Evolutionary conservation across 495 filamentous ascomycete species (phyloP).

Genomic region (Penicillium soppii): DNA sequence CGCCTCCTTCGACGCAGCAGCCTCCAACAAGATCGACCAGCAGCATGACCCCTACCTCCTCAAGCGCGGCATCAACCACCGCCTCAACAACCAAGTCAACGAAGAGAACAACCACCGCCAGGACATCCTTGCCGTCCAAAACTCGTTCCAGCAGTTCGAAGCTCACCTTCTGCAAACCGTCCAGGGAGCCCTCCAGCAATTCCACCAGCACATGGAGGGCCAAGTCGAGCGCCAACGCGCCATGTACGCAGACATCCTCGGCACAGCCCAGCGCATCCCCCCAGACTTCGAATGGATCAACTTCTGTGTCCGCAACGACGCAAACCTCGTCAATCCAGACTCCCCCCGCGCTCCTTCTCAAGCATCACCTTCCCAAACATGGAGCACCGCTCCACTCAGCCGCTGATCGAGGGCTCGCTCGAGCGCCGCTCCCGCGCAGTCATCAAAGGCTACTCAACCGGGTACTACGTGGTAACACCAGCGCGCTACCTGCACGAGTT

Average conservation of each 20-base stretch:
- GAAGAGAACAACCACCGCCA: conserved; percentile 95
- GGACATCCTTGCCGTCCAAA: conserved; percentile 84
- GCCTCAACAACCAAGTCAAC: conserved; percentile 84
- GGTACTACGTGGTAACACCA: conserved; percentile 87
- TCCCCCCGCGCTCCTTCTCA: conserved; percentile 68
- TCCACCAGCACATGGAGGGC: conserved; percentile 71
- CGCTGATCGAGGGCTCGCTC: conserved; percentile 81
- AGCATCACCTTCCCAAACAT: conserved; percentile 84
- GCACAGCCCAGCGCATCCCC: conserved; percentile 73
- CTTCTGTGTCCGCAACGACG: conserved; percentile 67
- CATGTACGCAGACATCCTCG: conserved; percentile 81
- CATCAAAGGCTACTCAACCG: conserved; percentile 71
- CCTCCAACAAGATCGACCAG: conserved; percentile 61
- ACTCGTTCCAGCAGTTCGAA: conserved; percentile 86
- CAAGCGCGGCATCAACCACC: conserved; percentile 74
- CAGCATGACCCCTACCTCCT: conserved; percentile 85
- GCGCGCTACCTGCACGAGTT: conserved; percentile 91
- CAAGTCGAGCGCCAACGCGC: conserved; percentile 78
- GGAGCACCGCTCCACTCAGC: conserved; percentile 72
- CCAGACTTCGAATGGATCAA: conserved; percentile 91
- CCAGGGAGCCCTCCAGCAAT: conserved; percentile 75
- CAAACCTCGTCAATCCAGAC: conserved; percentile 77
- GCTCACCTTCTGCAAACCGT: conserved; percentile 79
- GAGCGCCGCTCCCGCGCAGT: conserved; percentile 83
- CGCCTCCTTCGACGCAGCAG: conserved; percentile 68